Base-by-base conservation (phyloP, 176 grass and related monocot genomes). In the Echinochloa phyllopogon region DNA sequence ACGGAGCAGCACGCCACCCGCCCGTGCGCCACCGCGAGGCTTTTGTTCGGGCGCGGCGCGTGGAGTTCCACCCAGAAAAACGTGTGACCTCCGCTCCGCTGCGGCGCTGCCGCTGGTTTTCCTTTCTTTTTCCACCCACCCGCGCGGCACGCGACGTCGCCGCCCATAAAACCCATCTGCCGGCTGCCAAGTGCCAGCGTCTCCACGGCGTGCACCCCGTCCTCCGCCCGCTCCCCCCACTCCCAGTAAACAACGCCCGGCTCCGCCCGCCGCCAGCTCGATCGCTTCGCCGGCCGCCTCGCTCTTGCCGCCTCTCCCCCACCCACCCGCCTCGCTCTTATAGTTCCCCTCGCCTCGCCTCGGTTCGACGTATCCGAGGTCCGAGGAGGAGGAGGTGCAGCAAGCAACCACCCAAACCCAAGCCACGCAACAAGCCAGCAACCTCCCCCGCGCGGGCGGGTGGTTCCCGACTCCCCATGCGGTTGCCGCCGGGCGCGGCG, bases 341-440 rank as follows among this genome's bases (percentile, higher is more conserved):
- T 27, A 16, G 39, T 68, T 8, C 42, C 12, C 74, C 20, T 25
- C 69, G 21, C 24, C 25, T 29, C 29, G 5, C 15, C 79, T 24
- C 52, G 13, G 29, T 36, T 73, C 75, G 81, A 56, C 75, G 18
- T 55, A 11, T 65, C 87, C 81, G 45, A 73, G 56, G 80, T 33
- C 29, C 29, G 2, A 1, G 16, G 13, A 42, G 16, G 13, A 42
- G n/a, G 10, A 59, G 8, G 0, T 36, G 27, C 17, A 58, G 6
- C 8, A 16, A 45, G 11, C 74, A 20, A 65, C 17, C 60, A 37
- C 44, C 44, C 59, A 65, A 38, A 3, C 60, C 10, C n/a, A n/a
- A 3, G 24, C 11, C 29, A 3, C 17, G 18, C 52, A 18, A 53
- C 29, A 10, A n/a, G 23, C 36, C 51, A 23, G 5, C 20, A 57